These are phyloP conservation scores for Trypanosoma vivax DNA, from an alignment of 208 protist genomes.

Conservation along the genomic window DNA sequence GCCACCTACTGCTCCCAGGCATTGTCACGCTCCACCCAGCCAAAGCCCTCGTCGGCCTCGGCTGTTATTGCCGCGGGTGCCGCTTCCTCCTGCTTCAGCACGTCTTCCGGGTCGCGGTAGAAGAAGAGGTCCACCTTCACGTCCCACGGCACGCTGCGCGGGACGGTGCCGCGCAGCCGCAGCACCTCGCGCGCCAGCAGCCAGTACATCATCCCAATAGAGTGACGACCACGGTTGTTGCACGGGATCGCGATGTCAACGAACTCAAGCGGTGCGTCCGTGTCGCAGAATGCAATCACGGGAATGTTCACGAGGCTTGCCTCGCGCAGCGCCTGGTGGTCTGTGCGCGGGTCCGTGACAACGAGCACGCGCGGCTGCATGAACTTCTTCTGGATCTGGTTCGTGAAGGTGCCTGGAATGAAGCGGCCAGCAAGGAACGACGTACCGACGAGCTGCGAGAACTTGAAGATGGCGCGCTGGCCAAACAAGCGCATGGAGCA, in stretches of 20 bases:
- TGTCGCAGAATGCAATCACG: conserved; percentile 98
- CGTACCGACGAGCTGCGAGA: conserved; percentile 93
- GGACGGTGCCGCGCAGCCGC: conserved; percentile 92
- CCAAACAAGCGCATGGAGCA: conserved; percentile 94
- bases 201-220: conserved; percentile 99
- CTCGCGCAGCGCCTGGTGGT: conserved; percentile 96
- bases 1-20: conserved; percentile 75
- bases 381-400: conserved; percentile 98
- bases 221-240: conserved; percentile 94
- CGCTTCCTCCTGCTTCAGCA: conserved; percentile 76
- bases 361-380: conserved; percentile 98
- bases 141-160: conserved; percentile 92
- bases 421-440: conserved; percentile 91
- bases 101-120: conserved; percentile 95
- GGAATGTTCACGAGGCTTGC: conserved; percentile 99
- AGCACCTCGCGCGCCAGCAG: conserved; percentile 97
- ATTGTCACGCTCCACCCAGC: conserved; percentile 86
- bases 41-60: conserved; percentile 56
- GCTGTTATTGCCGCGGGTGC: conserved; percentile 19
- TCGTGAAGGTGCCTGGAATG: conserved; percentile 99
- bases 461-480: conserved; percentile 97
- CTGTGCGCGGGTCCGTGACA: conserved; percentile 95
- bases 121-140: conserved; percentile 99
- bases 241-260: conserved; percentile 99
- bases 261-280: conserved; percentile 94